Percentiles rank a stretch among this genome's conserved stretches.
phyloP scores from a whole-genome alignment of 768 basidiomycete species.

The Hirschioporus abietinus region DNA sequence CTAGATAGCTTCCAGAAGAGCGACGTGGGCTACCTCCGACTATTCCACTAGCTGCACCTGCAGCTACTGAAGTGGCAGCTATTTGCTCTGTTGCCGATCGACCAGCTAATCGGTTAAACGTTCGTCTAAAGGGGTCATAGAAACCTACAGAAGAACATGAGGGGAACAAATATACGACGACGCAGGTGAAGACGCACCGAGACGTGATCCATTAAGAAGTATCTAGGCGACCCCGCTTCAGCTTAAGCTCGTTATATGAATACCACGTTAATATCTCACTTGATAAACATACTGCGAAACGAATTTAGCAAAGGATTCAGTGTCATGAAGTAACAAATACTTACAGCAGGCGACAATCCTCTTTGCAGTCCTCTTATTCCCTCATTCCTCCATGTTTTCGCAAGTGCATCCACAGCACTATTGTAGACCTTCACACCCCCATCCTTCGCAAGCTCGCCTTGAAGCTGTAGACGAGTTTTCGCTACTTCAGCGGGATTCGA shows the following conservation, averaged over 20 bases:
- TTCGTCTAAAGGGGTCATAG: constrained; percentile 85
- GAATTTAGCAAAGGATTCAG: constrained; percentile 10
- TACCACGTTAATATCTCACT: constrained; percentile 37
- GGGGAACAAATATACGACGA: constrained; percentile 7
- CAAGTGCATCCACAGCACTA: constrained; percentile 80
- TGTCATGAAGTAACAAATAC: constrained; percentile 21
- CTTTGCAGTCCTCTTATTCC: constrained; percentile 90
- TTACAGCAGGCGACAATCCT: constrained; percentile 84
- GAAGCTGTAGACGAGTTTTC: constrained; percentile 93
- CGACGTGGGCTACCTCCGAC: constrained; percentile 63
- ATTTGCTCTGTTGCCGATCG: constrained; percentile 57
- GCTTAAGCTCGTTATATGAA: not conserved
- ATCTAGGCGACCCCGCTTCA: constrained; percentile 44
- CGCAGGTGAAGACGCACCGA: constrained; percentile 44
- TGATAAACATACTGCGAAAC: constrained; percentile 78
- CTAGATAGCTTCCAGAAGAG: not conserved
- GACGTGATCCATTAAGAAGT: constrained; percentile 84
- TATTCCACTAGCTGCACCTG: constrained; percentile 87
- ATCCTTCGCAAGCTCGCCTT: constrained; percentile 85
- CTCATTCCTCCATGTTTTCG: constrained; percentile 86
- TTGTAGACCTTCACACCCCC: constrained; percentile 77
- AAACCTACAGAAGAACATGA: constrained; percentile 55
- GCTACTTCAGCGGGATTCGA: constrained; percentile 82
- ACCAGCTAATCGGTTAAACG: constrained; percentile 66
- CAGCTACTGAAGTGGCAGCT: constrained; percentile 70